These are phyloP conservation scores for Sugiyamaella japonica DNA, from an alignment of 1,139 yeast species.

Conservation along the genomic window DNA sequence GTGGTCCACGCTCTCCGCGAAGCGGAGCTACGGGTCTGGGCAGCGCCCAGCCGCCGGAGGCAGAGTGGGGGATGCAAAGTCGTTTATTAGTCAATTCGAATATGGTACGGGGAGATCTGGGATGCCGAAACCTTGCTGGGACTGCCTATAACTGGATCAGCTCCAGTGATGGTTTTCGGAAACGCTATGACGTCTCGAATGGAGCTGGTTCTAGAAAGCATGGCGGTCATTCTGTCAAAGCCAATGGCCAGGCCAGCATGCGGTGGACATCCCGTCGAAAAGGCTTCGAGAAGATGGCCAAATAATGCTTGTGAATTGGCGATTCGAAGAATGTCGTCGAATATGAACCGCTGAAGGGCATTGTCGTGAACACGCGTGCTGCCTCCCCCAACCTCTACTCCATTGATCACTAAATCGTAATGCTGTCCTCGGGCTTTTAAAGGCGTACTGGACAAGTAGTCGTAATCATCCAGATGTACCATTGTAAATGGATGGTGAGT, in stretches of 20 bases:
- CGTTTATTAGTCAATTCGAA: conserved; percentile 15
- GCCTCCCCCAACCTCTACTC: conserved; percentile 97
- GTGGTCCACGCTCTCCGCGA: no score
- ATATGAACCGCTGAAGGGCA: conserved; percentile 64
- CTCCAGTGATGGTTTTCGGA: conserved; percentile 88
- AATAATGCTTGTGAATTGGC: conserved; percentile 61
- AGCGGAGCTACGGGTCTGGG: no score
- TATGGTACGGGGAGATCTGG: conserved; percentile 43
- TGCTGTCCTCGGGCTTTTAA: conserved; percentile 83
- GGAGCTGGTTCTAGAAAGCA: conserved; percentile 70
- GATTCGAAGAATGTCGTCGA: conserved; percentile 37
- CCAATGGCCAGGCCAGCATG: conserved; percentile 98
- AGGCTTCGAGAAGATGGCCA: conserved; percentile 81
- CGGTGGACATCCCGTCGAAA: conserved; percentile 94
- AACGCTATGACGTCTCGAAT: conserved; percentile 94
- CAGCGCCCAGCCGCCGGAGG: no score
- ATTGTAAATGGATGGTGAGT: conserved; percentile 98
- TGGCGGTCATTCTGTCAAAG: conserved; percentile 88
- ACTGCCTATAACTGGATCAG: conserved; percentile 83
- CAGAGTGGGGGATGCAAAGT: no score
- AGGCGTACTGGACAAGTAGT: conserved; percentile 53
- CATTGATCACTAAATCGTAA: conserved; percentile 90
- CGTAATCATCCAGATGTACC: conserved; percentile 73
- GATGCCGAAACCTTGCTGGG: conserved; percentile 64
- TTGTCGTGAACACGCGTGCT: conserved; percentile 93